phyloP scores from a whole-genome alignment of 768 basidiomycete species.

The Amanita polypyramis region DNA sequence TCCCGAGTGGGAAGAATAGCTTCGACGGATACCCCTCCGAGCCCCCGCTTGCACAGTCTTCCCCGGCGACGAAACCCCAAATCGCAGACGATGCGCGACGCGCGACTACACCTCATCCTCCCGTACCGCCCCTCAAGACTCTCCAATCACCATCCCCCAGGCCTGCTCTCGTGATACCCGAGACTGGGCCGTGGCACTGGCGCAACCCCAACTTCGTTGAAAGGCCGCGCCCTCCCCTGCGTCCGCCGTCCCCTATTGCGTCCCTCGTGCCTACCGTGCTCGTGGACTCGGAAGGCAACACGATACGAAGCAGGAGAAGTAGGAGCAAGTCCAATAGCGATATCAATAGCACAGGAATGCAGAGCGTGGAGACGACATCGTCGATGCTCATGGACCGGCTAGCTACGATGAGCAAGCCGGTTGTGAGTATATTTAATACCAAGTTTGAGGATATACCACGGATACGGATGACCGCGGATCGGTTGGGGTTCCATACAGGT shows the following conservation, averaged over 20 bases:
- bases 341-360: neutral
- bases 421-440: constrained; percentile 21
- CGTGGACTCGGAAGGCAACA: constrained; percentile 16
- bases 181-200: constrained; percentile 16
- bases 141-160: neutral
- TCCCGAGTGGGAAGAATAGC: neutral
- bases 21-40: neutral
- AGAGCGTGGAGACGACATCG: constrained; percentile 10
- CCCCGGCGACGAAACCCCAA: constrained; percentile 5
- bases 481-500: constrained; percentile 18
- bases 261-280: constrained; percentile 17
- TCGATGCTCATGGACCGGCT: constrained; percentile 12
- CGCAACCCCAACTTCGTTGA: constrained; percentile 25
- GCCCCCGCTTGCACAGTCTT: constrained; percentile 5
- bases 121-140: neutral
- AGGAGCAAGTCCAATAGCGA: constrained; percentile 6
- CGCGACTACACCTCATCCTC: neutral
- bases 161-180: constrained; percentile 9
- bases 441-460: constrained; percentile 16
- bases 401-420: constrained; percentile 12
- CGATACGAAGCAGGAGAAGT: constrained; percentile 10
- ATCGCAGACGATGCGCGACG: neutral
- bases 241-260: constrained; percentile 6
- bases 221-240: constrained; percentile 5
- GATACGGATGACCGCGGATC: constrained; percentile 17